Conservation (phyloP, 75 land plant genomes). For the Cryptomeria japonica region DNA sequence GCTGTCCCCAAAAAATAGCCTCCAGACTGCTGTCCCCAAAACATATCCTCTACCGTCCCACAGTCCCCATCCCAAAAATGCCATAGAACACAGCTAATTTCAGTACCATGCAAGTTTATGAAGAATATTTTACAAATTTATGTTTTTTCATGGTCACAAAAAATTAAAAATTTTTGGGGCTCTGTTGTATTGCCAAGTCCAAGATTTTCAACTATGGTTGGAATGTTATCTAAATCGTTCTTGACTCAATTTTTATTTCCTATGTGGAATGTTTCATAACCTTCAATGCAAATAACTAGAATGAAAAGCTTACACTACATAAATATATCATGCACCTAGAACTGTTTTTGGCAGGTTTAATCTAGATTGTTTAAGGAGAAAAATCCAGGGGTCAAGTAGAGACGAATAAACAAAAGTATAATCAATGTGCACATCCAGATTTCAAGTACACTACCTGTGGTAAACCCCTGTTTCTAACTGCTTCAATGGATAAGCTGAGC, state of each 20-base stretch:
- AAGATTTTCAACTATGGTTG: not conserved
- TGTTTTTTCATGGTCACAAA: too few relatives aligned
- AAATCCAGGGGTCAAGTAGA: not conserved
- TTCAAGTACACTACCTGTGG: conserved; percentile 44
- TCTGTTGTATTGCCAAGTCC: too few relatives aligned
- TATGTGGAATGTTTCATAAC: not conserved
- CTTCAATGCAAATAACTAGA: not conserved
- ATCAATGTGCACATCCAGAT: not conserved
- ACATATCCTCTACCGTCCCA: too few relatives aligned
- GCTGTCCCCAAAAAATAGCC: too few relatives aligned
- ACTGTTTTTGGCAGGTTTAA: not conserved
- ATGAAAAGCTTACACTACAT: not conserved
- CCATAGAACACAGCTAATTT: too few relatives aligned
- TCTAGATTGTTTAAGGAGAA: not conserved
- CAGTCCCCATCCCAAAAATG: too few relatives aligned
- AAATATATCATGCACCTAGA: not conserved
- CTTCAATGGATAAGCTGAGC: conserved; percentile 45
- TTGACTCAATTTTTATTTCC: not conserved
- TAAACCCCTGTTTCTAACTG: conserved; percentile 40
- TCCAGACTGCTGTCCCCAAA: too few relatives aligned
- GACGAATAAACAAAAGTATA: not conserved
- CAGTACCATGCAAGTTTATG: too few relatives aligned
- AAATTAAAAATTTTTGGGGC: too few relatives aligned
- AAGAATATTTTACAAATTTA: too few relatives aligned
- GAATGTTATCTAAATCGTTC: not conserved